Evolutionary conservation across 1,284 basidiomycete species (phyloP).

Genomic region (Leccinum angustisporum): DNA sequence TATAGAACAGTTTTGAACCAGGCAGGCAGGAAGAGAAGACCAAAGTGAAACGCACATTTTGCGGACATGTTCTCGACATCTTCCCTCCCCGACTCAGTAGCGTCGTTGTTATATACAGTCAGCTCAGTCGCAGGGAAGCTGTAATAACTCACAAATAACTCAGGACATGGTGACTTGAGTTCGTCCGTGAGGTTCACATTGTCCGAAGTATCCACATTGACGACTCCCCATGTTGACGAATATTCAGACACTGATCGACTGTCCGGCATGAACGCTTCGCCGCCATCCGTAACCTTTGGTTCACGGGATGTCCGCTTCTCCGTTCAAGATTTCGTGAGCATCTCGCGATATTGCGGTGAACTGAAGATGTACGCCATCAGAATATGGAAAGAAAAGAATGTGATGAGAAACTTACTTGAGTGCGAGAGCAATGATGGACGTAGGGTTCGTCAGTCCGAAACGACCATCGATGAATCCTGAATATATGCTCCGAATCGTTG

Average conservation of each 20-base stretch:
- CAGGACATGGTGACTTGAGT: conserved; percentile 72
- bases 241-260: conserved; percentile 77
- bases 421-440: conserved; percentile 95
- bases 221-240: conserved; percentile 83
- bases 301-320: conserved; percentile 70
- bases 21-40: not conserved
- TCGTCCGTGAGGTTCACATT: conserved; percentile 73
- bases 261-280: conserved; percentile 85
- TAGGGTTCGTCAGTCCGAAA: conserved; percentile 94
- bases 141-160: conserved; percentile 62
- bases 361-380: conserved; percentile 39
- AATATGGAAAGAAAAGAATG: not conserved
- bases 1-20: not conserved
- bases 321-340: conserved; percentile 72
- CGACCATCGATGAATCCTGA: conserved; percentile 92
- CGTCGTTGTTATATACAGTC: conserved; percentile 69
- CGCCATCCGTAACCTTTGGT: conserved; percentile 64
- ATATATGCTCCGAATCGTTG: conserved; percentile 86
- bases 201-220: conserved; percentile 71
- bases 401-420: conserved; percentile 60
- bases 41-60: conserved; percentile 64
- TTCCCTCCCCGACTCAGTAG: conserved; percentile 75
- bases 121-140: not conserved
- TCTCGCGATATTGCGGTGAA: conserved; percentile 86
- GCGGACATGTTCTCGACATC: conserved; percentile 98